These are phyloP conservation scores for Scedosporium aurantiacum DNA, from an alignment of 2,329 filamentous ascomycete species.

Conservation along the genomic window DNA sequence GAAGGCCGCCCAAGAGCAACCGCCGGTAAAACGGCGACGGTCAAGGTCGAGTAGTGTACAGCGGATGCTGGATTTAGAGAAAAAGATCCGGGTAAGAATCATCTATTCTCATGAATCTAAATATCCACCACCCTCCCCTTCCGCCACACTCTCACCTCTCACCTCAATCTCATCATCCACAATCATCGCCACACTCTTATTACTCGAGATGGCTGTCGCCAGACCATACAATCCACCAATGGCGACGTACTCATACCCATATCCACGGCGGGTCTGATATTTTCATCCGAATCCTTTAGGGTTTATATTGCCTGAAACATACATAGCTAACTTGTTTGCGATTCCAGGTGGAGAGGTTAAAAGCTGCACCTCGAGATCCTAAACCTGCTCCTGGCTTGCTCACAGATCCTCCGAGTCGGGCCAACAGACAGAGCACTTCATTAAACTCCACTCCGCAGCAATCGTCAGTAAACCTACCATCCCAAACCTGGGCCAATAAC, in stretches of 20 bases:
- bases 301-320: background rate
- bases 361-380: background rate
- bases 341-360: constrained; percentile 1
- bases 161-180: background rate
- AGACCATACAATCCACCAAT: background rate
- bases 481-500: background rate
- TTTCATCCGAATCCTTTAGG: background rate
- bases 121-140: background rate
- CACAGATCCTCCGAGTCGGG: background rate
- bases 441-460: background rate
- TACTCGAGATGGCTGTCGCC: background rate
- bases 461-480: background rate
- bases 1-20: background rate
- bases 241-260: background rate
- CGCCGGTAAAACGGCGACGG: background rate
- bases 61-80: constrained; percentile 6
- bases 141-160: background rate
- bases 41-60: constrained; percentile 5
- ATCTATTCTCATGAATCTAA: background rate
- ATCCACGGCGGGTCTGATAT: background rate
- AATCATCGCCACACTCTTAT: background rate
- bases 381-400: background rate
- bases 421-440: background rate
- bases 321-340: background rate
- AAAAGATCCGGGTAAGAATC: constrained; percentile 4